These are phyloP conservation scores for Globisporangium okanoganense DNA, from an alignment of 352 stramenopile genomes.

Conservation along the genomic window DNA sequence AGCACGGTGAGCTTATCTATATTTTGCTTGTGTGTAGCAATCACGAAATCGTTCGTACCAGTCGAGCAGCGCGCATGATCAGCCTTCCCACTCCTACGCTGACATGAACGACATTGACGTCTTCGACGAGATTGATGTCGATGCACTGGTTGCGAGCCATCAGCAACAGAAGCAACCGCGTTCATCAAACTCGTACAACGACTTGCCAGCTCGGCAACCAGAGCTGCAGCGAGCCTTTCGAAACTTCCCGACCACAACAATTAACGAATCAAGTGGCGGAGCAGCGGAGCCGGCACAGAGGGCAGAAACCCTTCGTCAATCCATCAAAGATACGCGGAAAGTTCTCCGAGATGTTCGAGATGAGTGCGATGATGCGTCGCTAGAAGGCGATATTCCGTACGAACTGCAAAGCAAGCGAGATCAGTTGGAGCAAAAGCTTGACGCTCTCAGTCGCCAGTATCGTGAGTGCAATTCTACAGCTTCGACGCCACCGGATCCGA, in stretches of 20 bases:
- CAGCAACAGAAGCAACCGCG: conserved; percentile 21
- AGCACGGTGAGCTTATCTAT: background rate
- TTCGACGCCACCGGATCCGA: conserved; percentile 14
- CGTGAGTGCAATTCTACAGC: conserved; percentile 45
- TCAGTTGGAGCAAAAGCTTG: conserved; percentile 57
- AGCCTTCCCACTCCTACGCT: background rate
- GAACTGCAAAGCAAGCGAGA: conserved; percentile 39
- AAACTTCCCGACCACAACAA: background rate
- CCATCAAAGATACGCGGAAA: conserved; percentile 62
- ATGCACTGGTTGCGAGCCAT: conserved; percentile 48
- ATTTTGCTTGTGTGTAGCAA: background rate
- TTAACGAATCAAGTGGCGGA: conserved; percentile 14
- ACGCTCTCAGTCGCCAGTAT: conserved; percentile 53
- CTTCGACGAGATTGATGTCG: conserved; percentile 41
- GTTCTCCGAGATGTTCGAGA: conserved; percentile 65
- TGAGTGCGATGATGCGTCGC: conserved; percentile 77
- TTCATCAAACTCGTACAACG: background rate
- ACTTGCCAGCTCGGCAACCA: background rate
- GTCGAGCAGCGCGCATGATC: background rate
- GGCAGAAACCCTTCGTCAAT: conserved; percentile 30
- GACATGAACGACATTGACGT: conserved; percentile 23
- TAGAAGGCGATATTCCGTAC: conserved; percentile 69
- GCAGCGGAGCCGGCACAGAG: conserved; percentile 16
- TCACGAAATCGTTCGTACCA: conserved; percentile 1
- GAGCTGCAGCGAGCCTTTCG: background rate